Conservation (phyloP, 441 rosid genomes). For the Dalechampia spathulata region DNA sequence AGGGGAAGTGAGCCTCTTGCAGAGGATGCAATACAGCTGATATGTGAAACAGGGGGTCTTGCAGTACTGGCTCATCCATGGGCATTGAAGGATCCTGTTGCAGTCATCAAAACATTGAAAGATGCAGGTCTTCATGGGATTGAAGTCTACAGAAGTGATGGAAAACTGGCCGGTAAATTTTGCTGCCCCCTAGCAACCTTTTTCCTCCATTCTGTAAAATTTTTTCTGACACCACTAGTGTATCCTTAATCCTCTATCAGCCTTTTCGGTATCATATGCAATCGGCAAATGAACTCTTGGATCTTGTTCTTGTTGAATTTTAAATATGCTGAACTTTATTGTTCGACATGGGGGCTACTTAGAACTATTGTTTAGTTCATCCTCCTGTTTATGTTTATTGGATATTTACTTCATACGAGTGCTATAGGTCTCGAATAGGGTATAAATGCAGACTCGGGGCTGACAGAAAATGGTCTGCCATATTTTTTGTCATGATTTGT, state of each 20-base stretch:
- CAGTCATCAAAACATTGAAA: slow-evolving; percentile 53
- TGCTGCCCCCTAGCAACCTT: neutral
- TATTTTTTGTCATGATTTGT: neutral
- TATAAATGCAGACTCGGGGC: no score
- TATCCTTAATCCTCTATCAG: neutral
- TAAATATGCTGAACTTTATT: neutral
- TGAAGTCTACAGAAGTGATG: slow-evolving; percentile 86
- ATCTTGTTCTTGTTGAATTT: no score
- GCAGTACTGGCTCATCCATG: slow-evolving; percentile 99
- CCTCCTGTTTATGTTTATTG: neutral
- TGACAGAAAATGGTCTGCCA: neutral
- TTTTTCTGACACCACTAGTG: neutral
- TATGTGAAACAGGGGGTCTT: slow-evolving; percentile 75
- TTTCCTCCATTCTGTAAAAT: neutral
- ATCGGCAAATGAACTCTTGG: neutral
- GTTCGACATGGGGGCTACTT: neutral
- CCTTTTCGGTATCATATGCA: neutral
- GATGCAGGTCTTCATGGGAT: slow-evolving; percentile 87
- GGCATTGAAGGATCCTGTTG: slow-evolving; percentile 73
- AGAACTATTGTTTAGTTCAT: neutral
- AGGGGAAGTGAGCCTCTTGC: slow-evolving; percentile 85
- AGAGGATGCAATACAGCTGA: slow-evolving; percentile 67
- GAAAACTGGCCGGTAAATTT: slow-evolving; percentile 56
- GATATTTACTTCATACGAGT: neutral
- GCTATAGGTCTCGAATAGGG: neutral